A percentile compares a stretch with the other conserved stretches of the same genome.
These are phyloP conservation scores for Debaryomyces sp. DNA, from an alignment of 1,139 yeast genomes.

Conservation along the genomic window DNA sequence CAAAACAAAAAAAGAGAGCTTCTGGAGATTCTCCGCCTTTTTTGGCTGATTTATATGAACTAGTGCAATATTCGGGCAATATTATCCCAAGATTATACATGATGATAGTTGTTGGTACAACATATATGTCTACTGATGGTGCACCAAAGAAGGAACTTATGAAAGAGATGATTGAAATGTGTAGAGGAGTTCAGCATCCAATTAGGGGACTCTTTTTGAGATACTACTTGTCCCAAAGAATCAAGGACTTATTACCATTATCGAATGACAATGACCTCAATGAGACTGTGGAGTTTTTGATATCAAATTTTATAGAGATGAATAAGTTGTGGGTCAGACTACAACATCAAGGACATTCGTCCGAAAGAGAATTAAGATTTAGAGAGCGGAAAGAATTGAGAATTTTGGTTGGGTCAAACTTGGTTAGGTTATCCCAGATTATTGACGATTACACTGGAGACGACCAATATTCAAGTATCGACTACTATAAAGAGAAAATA, in stretches of 20 bases:
- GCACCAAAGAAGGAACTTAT: slow-evolving; percentile 86
- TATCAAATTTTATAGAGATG: slow-evolving; percentile 93
- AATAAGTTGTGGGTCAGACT: slow-evolving; percentile 95
- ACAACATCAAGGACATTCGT: slow-evolving; percentile 93
- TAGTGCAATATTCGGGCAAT: slow-evolving; percentile 95
- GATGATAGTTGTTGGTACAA: slow-evolving; percentile 95
- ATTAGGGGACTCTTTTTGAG: slow-evolving; percentile 85
- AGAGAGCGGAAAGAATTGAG: slow-evolving; percentile 87
- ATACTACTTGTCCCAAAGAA: slow-evolving; percentile 84
- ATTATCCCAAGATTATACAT: slow-evolving; percentile 88
- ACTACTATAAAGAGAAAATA: slow-evolving; percentile 62
- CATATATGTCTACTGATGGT: slow-evolving; percentile 75
- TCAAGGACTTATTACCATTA: slow-evolving; percentile 68
- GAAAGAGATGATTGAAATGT: slow-evolving; percentile 98
- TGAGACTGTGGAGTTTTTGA: slow-evolving; percentile 72
- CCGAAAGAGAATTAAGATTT: slow-evolving; percentile 74
- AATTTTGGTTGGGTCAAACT: slow-evolving; percentile 88
- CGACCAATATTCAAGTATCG: slow-evolving; percentile 31
- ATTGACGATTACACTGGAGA: slow-evolving; percentile 66
- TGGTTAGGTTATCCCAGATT: slow-evolving; percentile 85
- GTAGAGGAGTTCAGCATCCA: slow-evolving; percentile 97
- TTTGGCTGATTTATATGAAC: slow-evolving; percentile 86
- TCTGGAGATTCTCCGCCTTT: slow-evolving; percentile 47
- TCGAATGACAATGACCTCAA: slow-evolving; percentile 49
- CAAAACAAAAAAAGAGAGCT: slow-evolving; percentile 24